These are phyloP conservation scores for Lolium perenne DNA, from an alignment of 176 grass and related monocot genomes.

Conservation along the genomic window DNA sequence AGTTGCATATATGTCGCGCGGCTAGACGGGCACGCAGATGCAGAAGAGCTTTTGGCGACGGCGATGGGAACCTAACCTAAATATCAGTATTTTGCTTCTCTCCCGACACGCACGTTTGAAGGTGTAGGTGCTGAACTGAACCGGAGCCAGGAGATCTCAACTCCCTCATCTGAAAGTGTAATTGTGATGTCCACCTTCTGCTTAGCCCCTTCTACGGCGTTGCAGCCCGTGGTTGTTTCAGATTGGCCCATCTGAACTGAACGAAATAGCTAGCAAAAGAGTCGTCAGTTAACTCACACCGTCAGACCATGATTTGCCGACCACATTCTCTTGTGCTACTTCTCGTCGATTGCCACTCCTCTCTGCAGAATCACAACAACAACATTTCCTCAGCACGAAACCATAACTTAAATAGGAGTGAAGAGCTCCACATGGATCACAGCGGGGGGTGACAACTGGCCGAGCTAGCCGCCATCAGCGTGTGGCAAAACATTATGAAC, in stretches of 20 bases:
- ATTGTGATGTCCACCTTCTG: not conserved
- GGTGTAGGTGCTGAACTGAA: not conserved
- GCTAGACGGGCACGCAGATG: conserved; percentile 8
- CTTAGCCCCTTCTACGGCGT: not conserved
- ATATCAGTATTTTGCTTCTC: conserved; percentile 3
- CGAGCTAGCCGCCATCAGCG: not conserved
- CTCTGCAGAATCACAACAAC: not conserved
- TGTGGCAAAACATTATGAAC: conserved; percentile 1
- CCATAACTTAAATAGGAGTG: not conserved
- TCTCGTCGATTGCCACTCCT: not conserved
- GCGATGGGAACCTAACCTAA: conserved; percentile 51
- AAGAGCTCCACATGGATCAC: conserved; percentile 5
- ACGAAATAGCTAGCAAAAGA: not conserved
- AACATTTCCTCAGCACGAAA: not conserved
- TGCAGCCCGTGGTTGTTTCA: not conserved
- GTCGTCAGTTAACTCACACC: not conserved
- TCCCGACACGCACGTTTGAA: not conserved
- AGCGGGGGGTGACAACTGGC: not conserved
- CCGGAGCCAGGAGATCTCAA: not conserved
- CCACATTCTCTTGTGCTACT: not conserved
- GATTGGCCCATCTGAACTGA: not conserved
- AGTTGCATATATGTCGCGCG: conserved; percentile 16
- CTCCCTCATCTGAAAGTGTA: conserved; percentile 22
- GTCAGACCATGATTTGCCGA: not conserved
- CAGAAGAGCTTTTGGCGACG: conserved; percentile 34